A percentile compares a stretch with the other conserved stretches of the same genome.
phyloP scores from a whole-genome alignment of 352 stramenopile genomes.

The Phytophthora hibernalis region DNA sequence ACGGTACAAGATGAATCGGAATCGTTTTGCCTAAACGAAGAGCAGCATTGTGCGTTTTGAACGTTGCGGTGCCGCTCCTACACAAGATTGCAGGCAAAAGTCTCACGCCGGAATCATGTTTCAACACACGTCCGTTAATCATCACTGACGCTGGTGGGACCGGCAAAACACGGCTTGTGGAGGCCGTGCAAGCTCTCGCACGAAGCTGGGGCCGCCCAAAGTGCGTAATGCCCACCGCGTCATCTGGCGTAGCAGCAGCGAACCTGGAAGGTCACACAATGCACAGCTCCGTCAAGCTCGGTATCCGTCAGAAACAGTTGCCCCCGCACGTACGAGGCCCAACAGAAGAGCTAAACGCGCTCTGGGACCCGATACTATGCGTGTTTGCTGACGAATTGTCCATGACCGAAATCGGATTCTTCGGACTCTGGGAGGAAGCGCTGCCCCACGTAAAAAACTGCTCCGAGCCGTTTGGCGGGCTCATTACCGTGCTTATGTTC shows the following conservation, averaged over 20 bases:
- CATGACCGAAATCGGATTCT: slow-evolving; percentile 33
- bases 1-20: background rate
- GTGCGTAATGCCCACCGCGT: background rate
- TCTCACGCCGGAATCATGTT: background rate
- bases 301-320: background rate
- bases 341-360: slow-evolving; percentile 7
- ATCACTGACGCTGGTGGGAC: slow-evolving; percentile 32
- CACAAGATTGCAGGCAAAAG: slow-evolving; percentile 4
- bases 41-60: slow-evolving; percentile 3
- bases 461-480: slow-evolving; percentile 8
- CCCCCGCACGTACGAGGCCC: slow-evolving; percentile 23
- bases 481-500: slow-evolving; percentile 21
- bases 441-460: slow-evolving; percentile 21
- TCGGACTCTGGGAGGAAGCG: slow-evolving; percentile 32
- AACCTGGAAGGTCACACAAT: slow-evolving; percentile 32
- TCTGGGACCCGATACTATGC: slow-evolving; percentile 27
- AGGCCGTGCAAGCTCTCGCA: slow-evolving; percentile 9
- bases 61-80: slow-evolving; percentile 5
- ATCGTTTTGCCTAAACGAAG: background rate
- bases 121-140: slow-evolving; percentile 12
- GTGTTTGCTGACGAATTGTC: slow-evolving; percentile 36
- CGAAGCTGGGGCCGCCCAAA: slow-evolving; percentile 1
- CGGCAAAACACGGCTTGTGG: slow-evolving; percentile 31
- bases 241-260: slow-evolving; percentile 25
- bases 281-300: slow-evolving; percentile 15